Evolutionary conservation across 176 grass and related monocot species (phyloP).

Genomic region (Ampelocalamus luodianensis): DNA sequence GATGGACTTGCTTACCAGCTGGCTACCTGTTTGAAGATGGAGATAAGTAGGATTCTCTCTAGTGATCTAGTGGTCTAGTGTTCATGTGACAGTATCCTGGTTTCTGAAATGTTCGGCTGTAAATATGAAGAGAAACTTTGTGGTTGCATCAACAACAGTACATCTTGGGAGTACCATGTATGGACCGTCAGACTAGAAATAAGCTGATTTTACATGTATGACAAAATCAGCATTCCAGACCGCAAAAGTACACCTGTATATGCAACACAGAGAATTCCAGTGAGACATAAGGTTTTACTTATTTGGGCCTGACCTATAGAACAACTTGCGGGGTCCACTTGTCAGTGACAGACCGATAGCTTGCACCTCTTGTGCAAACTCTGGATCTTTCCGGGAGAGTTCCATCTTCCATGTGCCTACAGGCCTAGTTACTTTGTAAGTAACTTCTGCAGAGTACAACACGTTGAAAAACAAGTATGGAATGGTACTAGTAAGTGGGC

Average conservation of each 20-base stretch:
- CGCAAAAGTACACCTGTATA: too few species aligned
- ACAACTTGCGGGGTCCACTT: neutral
- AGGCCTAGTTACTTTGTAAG: conserved; percentile 19
- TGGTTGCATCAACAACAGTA: neutral
- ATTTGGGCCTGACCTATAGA: neutral
- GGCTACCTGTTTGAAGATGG: neutral
- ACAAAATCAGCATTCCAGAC: too few species aligned
- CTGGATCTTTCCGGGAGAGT: too few species aligned
- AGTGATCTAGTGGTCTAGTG: neutral
- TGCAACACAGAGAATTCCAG: too few species aligned
- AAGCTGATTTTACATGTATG: too few species aligned
- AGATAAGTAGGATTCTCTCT: neutral
- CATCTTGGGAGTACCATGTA: neutral
- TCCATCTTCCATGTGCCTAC: conserved; percentile 22
- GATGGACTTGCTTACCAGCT: conserved; percentile 3
- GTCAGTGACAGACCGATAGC: neutral
- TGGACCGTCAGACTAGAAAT: too few species aligned
- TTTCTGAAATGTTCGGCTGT: neutral
- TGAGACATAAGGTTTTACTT: too few species aligned
- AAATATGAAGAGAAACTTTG: neutral
- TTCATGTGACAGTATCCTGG: neutral
- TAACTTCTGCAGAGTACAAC: neutral
- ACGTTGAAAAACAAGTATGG: neutral
- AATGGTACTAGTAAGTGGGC: neutral
- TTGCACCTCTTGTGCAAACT: neutral